Evolutionary conservation across 2,329 filamentous ascomycete species (phyloP), one percentile per base, ranked within the genome.

Genomic region (Colletotrichum kahawae): DNA sequence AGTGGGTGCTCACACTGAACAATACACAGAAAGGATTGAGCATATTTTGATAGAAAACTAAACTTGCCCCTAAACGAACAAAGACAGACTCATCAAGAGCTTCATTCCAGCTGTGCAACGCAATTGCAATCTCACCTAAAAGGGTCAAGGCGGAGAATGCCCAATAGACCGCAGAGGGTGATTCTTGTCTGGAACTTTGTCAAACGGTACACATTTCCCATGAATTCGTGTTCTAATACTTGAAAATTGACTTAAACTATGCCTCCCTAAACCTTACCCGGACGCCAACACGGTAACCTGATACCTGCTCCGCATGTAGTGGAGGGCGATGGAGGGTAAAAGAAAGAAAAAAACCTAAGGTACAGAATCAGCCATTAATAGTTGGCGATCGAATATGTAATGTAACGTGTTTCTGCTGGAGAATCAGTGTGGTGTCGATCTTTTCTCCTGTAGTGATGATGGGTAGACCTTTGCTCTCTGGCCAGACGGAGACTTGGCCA

Each of bases 301-400:
- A 43, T 43, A 74, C 67, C 24, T 51, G 65, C 74, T 74, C 70
- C 70, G 51, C 70, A 33, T 63, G 59, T 76, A 60, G 31, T 69
- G 64, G 70, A 69, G 74, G 65, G 65, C 57, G 34, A 62, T 43
- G 38, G 18, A 43, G 38, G 38, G 38, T 43, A n/a, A 43, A 43
- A n/a, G 38, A 43, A 43, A 43, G 36, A 48, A 75, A 77, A 77
- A 33, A 56, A 72, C 76, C 75, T 77, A 77, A 77, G 76, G 76
- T 75, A 77, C 74, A 75, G 64, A 69, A 77, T 77, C 76, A 77
- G 76, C 75, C 66, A 72, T 68, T 68, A 76, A 70, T 29, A 59
- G 18, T 54, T 74, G 74, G 70, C 74, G 51, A 64, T 67, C 70
- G 57, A 68, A 66, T 63, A 14, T 59, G 67, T 18, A 27, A 34